Evolutionary conservation across 306 rosid genomes (phyloP).

Genomic region (Canavalia ensiformis): DNA sequence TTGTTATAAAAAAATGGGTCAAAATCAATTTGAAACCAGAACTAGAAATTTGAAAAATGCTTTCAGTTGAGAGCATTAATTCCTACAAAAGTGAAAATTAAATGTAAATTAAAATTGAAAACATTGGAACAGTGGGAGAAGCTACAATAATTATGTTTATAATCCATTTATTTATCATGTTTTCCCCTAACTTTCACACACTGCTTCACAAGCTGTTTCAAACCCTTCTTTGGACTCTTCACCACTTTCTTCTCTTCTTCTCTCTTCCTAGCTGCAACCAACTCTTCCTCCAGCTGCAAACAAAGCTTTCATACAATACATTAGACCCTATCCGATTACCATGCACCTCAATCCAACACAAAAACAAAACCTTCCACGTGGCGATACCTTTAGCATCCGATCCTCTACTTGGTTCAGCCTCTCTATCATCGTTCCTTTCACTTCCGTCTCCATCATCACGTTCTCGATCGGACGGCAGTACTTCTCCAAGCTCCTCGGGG

Average conservation of each 20-base stretch:
- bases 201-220: slow-evolving; percentile 62
- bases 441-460: slow-evolving; percentile 68
- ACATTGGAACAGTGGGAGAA: neutral
- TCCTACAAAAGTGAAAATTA: neutral
- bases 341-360: neutral
- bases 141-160: neutral
- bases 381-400: slow-evolving; percentile 69
- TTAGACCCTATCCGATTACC: neutral
- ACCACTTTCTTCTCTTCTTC: slow-evolving; percentile 50
- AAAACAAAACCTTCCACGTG: neutral
- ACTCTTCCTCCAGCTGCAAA: slow-evolving; percentile 68
- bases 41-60: neutral
- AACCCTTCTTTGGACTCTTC: slow-evolving; percentile 52
- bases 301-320: slow-evolving; percentile 53
- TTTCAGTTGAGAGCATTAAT: neutral
- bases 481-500: slow-evolving; percentile 82
- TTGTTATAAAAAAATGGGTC: neutral
- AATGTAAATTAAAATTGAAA: slow-evolving; percentile 9
- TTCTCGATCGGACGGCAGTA: slow-evolving; percentile 83
- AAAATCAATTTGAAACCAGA: neutral
- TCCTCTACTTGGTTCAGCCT: slow-evolving; percentile 78
- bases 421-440: slow-evolving; percentile 77
- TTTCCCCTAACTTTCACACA: slow-evolving; percentile 52
- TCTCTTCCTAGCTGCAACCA: slow-evolving; percentile 45
- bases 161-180: neutral